Evolutionary conservation across 2,329 filamentous ascomycete genomes (phyloP).

Genomic region (Ilyonectria destructans): DNA sequence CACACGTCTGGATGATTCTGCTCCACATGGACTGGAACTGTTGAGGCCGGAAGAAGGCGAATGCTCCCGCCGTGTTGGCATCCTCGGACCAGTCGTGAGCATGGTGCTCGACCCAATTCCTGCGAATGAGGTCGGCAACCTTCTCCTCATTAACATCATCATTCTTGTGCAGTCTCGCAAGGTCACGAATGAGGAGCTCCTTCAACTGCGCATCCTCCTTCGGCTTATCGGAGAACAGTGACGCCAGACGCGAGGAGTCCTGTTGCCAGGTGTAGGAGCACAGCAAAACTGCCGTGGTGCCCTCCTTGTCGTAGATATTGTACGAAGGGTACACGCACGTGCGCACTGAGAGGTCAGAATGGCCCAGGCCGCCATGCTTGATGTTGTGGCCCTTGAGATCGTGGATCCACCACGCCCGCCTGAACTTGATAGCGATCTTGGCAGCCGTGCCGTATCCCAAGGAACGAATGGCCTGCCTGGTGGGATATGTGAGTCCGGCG

Average conservation of each 20-base stretch:
- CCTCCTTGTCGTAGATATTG: slow-evolving; percentile 33
- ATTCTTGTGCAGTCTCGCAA: slow-evolving; percentile 30
- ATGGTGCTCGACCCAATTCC: neutral
- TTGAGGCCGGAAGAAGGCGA: slow-evolving; percentile 31
- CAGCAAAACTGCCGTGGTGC: slow-evolving; percentile 31
- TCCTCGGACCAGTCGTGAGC: slow-evolving; percentile 15
- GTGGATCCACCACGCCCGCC: slow-evolving; percentile 48
- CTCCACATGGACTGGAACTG: slow-evolving; percentile 34
- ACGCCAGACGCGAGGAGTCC: slow-evolving; percentile 38
- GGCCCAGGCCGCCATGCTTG: slow-evolving; percentile 25
- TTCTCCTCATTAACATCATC: slow-evolving; percentile 1
- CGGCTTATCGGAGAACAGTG: slow-evolving; percentile 31
- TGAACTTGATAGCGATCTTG: slow-evolving; percentile 56
- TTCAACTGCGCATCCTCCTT: slow-evolving; percentile 34
- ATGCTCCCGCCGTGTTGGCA: slow-evolving; percentile 29
- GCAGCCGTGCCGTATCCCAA: slow-evolving; percentile 50
- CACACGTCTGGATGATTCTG: slow-evolving; percentile 28
- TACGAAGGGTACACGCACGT: slow-evolving; percentile 55
- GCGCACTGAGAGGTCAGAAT: slow-evolving; percentile 51
- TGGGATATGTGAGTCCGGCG: slow-evolving; percentile 46
- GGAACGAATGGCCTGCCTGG: slow-evolving; percentile 51
- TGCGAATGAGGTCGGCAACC: neutral
- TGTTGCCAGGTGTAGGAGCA: slow-evolving; percentile 45
- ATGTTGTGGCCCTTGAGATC: slow-evolving; percentile 29
- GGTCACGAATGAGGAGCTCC: slow-evolving; percentile 30